A percentile compares a stretch with the other conserved stretches of the same genome.
phyloP scores from a whole-genome alignment of 2,329 filamentous ascomycete genomes.

The Aspergillus vadensis region DNA sequence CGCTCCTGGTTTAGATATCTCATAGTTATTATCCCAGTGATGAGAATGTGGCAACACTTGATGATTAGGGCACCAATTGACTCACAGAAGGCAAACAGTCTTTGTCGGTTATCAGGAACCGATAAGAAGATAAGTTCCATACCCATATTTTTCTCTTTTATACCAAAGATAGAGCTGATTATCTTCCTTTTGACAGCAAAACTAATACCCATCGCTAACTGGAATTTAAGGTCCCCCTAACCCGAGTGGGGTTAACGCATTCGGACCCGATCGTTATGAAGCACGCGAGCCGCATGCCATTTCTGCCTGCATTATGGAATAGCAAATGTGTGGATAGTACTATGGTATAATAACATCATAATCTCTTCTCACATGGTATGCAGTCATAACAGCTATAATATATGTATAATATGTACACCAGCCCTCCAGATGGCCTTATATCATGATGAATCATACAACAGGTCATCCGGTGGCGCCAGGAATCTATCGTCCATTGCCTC shows the following conservation, averaged over 20 bases:
- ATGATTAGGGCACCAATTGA: not conserved
- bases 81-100: not conserved
- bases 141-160: not conserved
- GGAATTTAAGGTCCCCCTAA: too few species aligned
- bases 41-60: not conserved
- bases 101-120: not conserved
- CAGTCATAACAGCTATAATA: not conserved
- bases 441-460: too few species aligned
- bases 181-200: too few species aligned
- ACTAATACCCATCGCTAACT: too few species aligned
- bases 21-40: too few species aligned
- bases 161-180: too few species aligned
- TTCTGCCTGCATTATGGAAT: too few species aligned
- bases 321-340: too few species aligned
- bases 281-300: too few species aligned
- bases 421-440: not conserved
- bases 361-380: not conserved
- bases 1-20: not conserved
- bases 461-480: not conserved
- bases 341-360: not conserved
- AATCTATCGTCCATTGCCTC: too few species aligned
- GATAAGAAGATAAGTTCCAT: not conserved
- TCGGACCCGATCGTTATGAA: too few species aligned
- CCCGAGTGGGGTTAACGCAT: too few species aligned
- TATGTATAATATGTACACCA: constrained; percentile 3